phyloP scores from a whole-genome alignment of 2,329 filamentous ascomycete genomes.

The Xylaria arbuscula region DNA sequence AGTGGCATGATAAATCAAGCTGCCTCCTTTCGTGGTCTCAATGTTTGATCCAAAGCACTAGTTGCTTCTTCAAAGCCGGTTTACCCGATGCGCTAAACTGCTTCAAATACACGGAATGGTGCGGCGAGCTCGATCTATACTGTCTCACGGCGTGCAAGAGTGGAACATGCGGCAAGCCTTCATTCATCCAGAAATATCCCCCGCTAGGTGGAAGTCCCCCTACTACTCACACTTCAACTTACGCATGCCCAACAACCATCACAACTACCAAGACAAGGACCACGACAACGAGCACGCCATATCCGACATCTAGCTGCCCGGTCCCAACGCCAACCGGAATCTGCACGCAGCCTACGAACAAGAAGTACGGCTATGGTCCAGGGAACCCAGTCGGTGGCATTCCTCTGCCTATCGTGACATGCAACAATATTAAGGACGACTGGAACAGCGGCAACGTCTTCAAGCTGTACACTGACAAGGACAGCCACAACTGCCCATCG shows the following conservation, averaged over 20 bases:
- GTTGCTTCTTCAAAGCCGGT: slow-evolving; percentile 64
- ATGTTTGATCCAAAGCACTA: slow-evolving; percentile 60
- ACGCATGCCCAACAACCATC: slow-evolving; percentile 48
- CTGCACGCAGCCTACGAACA: slow-evolving; percentile 64
- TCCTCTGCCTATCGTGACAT: slow-evolving; percentile 63
- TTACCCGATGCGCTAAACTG: slow-evolving; percentile 62
- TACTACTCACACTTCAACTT: slow-evolving; percentile 52
- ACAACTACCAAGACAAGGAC: slow-evolving; percentile 49
- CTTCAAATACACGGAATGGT: slow-evolving; percentile 64
- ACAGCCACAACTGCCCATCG: slow-evolving; percentile 57
- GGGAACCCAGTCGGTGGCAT: slow-evolving; percentile 67
- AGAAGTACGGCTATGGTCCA: slow-evolving; percentile 74
- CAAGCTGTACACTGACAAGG: slow-evolving; percentile 63
- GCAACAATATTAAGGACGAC: slow-evolving; percentile 62
- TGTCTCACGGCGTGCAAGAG: slow-evolving; percentile 55
- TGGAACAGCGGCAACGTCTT: slow-evolving; percentile 56
- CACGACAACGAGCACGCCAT: slow-evolving; percentile 41
- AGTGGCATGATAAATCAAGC: slow-evolving; percentile 56
- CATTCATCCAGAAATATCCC: slow-evolving; percentile 57
- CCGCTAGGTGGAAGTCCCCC: slow-evolving; percentile 53
- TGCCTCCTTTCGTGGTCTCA: slow-evolving; percentile 58
- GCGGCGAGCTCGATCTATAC: slow-evolving; percentile 57
- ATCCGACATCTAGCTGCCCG: slow-evolving; percentile 51
- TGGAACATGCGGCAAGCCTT: slow-evolving; percentile 51
- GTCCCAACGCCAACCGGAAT: slow-evolving; percentile 62